Percentiles rank a stretch among this genome's conserved stretches.
phyloP scores from a whole-genome alignment of 2,329 filamentous ascomycete species.

The Fusarium sp. region DNA sequence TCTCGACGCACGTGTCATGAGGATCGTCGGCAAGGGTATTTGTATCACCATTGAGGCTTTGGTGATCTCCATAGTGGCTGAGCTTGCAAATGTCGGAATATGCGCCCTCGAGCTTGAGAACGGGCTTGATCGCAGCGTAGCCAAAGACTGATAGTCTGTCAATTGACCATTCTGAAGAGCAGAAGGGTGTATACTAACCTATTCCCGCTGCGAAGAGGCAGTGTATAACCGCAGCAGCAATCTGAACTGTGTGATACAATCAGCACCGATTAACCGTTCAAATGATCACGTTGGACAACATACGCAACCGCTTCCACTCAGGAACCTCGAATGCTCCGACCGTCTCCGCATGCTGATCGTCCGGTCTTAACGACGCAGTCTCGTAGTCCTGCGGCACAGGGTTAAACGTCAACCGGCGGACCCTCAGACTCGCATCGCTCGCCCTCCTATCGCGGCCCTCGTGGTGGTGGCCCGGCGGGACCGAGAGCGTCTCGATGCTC shows the following conservation, averaged over 20 bases:
- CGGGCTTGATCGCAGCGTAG: slow-evolving; percentile 85
- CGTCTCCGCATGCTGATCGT: slow-evolving; percentile 54
- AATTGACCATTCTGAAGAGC: background rate
- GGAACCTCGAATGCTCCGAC: slow-evolving; percentile 67
- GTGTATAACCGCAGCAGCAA: slow-evolving; percentile 44
- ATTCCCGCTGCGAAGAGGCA: slow-evolving; percentile 83
- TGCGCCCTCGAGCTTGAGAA: slow-evolving; percentile 78
- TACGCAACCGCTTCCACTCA: slow-evolving; percentile 65
- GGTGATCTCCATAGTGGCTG: slow-evolving; percentile 11
- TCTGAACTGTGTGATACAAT: slow-evolving; percentile 42
- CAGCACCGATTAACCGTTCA: background rate
- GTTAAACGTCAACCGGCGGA: slow-evolving; percentile 65
- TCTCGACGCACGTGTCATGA: slow-evolving; percentile 58
- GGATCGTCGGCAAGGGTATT: slow-evolving; percentile 35
- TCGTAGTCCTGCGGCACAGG: slow-evolving; percentile 66
- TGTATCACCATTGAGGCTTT: background rate
- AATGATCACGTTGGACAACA: slow-evolving; percentile 37
- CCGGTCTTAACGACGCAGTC: slow-evolving; percentile 53
- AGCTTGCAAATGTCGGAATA: slow-evolving; percentile 72
- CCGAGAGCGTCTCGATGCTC: slow-evolving; percentile 63
- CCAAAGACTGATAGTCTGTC: slow-evolving; percentile 70
- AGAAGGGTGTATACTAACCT: slow-evolving; percentile 3
- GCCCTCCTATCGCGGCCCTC: slow-evolving; percentile 48
- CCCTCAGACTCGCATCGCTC: slow-evolving; percentile 60
- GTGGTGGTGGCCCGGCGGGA: slow-evolving; percentile 45